phyloP scores from a whole-genome alignment of 2,329 filamentous ascomycete species.

The Ascochyta lentis region DNA sequence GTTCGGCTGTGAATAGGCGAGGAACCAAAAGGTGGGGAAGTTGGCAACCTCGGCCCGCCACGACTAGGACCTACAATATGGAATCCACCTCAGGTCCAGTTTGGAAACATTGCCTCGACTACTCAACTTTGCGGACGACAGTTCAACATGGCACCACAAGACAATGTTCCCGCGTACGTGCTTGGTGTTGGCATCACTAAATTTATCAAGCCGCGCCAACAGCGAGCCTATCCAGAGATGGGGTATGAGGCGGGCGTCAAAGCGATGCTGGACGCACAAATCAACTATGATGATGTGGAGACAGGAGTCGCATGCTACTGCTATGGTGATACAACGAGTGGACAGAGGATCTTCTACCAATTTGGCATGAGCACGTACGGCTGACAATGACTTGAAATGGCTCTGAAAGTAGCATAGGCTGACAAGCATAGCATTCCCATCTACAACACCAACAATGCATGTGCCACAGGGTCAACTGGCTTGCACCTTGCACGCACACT shows the following conservation, averaged over 20 bases:
- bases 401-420: neutral
- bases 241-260: conserved; percentile 91
- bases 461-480: conserved; percentile 89
- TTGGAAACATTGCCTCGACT: neutral
- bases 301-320: conserved; percentile 94
- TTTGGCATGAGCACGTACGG: conserved; percentile 80
- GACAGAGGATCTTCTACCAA: conserved; percentile 96
- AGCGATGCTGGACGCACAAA: conserved; percentile 79
- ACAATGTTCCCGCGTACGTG: conserved; percentile 70
- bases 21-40: conserved; percentile 11
- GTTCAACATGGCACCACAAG: conserved; percentile 35
- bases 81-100: neutral
- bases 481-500: conserved; percentile 80
- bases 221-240: conserved; percentile 90
- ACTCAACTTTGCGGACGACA: neutral
- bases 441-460: conserved; percentile 98
- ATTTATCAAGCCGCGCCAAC: conserved; percentile 94
- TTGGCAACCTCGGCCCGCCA: conserved; percentile 13
- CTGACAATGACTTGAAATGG: neutral
- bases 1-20: conserved; percentile 1
- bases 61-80: neutral
- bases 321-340: conserved; percentile 93
- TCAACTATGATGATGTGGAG: conserved; percentile 95
- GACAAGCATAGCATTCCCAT: conserved; percentile 73
- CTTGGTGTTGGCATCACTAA: conserved; percentile 98